phyloP scores from a whole-genome alignment of 176 grass and related monocot genomes.

The Alopecurus myosuroides region DNA sequence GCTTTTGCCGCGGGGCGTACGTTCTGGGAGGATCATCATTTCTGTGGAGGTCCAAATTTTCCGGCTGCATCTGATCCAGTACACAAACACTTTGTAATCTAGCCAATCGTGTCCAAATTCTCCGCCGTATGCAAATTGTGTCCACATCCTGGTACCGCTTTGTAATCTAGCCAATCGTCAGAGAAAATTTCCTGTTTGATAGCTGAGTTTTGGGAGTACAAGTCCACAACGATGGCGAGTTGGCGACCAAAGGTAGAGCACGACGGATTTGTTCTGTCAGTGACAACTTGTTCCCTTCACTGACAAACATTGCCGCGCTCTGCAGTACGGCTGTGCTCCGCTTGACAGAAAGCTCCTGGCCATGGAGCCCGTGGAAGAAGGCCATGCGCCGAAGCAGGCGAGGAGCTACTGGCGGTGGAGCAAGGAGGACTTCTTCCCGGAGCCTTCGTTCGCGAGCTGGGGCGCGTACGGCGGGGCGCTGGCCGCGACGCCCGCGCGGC shows the following conservation, averaged over 20 bases:
- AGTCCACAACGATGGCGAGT: slow-evolving; percentile 2
- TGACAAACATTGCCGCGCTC: neutral
- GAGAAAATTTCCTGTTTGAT: neutral
- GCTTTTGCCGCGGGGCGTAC: too few relatives aligned
- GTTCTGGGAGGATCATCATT: too few relatives aligned
- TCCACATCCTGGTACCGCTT: neutral
- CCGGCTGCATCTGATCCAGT: too few relatives aligned
- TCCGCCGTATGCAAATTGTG: too few relatives aligned
- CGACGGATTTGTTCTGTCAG: neutral
- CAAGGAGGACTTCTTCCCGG: neutral
- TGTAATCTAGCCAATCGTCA: neutral
- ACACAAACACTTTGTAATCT: too few relatives aligned
- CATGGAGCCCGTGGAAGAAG: neutral
- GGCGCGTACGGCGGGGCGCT: neutral
- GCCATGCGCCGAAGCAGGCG: neutral
- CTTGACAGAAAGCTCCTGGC: neutral
- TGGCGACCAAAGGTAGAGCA: neutral
- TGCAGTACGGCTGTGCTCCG: neutral
- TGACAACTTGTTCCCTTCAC: neutral
- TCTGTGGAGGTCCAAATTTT: too few relatives aligned
- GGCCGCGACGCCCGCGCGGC: neutral
- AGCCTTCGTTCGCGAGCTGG: slow-evolving; percentile 6
- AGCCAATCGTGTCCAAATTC: too few relatives aligned
- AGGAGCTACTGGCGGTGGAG: neutral
- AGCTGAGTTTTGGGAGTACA: neutral